phyloP scores from a whole-genome alignment of 306 rosid genomes.

The Prunus mira region DNA sequence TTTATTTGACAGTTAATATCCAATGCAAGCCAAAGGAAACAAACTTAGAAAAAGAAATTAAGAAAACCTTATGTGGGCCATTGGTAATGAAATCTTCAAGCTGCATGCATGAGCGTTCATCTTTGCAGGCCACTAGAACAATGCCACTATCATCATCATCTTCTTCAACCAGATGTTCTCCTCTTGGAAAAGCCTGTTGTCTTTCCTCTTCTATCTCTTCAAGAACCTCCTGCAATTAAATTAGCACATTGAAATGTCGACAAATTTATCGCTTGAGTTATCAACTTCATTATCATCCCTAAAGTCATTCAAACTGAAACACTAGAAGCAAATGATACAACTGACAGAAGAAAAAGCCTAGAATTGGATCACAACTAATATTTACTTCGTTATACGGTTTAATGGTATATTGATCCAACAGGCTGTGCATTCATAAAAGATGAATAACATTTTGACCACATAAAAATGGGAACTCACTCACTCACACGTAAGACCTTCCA shows the following conservation, averaged over 20 bases:
- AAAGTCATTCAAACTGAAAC: slow-evolving; percentile 23
- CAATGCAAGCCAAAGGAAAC: neutral
- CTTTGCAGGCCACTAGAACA: slow-evolving; percentile 92
- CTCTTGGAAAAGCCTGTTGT: slow-evolving; percentile 42
- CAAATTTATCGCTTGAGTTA: slow-evolving; percentile 20
- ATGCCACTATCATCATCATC: slow-evolving; percentile 55
- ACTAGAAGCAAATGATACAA: slow-evolving; percentile 8
- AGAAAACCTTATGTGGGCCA: slow-evolving; percentile 60
- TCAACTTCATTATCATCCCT: slow-evolving; percentile 11
- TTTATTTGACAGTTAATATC: neutral
- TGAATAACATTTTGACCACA: slow-evolving; percentile 24
- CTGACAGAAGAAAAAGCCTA: neutral
- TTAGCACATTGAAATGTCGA: slow-evolving; percentile 17
- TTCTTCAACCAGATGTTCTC: slow-evolving; percentile 50
- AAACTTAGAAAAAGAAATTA: neutral
- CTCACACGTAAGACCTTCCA: slow-evolving; percentile 99
- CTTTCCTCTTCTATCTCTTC: slow-evolving; percentile 95
- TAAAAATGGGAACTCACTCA: slow-evolving; percentile 83
- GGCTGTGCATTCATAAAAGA: neutral
- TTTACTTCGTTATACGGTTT: neutral
- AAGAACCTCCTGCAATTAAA: slow-evolving; percentile 66
- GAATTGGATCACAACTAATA: slow-evolving; percentile 8
- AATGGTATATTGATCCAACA: neutral
- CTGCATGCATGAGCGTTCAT: slow-evolving; percentile 91
- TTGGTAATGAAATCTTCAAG: slow-evolving; percentile 73